Evolutionary conservation across 78 protist species (phyloP).

Genomic region (Dictyostelium intermedium): DNA sequence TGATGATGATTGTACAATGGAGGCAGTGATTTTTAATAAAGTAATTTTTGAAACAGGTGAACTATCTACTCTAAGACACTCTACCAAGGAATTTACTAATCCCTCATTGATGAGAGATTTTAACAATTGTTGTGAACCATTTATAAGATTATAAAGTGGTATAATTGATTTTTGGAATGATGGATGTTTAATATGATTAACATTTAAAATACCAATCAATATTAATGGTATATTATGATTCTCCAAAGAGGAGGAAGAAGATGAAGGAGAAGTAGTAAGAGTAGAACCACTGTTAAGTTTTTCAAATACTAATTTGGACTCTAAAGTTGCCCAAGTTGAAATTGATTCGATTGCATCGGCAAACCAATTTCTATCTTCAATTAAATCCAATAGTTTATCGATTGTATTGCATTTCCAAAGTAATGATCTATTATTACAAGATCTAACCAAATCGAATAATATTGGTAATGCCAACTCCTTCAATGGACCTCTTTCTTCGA

Average conservation of each 20-base stretch:
- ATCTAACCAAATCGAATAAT: slow-evolving; percentile 54
- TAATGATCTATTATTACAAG: not conserved
- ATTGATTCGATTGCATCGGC: slow-evolving; percentile 76
- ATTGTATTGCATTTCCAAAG: slow-evolving; percentile 60
- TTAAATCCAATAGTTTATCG: slow-evolving; percentile 8
- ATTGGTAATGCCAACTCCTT: slow-evolving; percentile 75
- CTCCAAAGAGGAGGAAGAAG: not conserved
- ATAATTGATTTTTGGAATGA: slow-evolving; percentile 66
- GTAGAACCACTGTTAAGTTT: not conserved
- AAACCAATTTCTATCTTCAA: slow-evolving; percentile 61
- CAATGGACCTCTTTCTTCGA: slow-evolving; percentile 53
- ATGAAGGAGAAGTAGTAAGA: not conserved
- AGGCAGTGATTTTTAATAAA: slow-evolving; percentile 40
- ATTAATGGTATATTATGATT: not conserved
- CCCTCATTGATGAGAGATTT: slow-evolving; percentile 49
- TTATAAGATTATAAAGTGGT: slow-evolving; percentile 29
- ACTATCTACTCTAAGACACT: slow-evolving; percentile 33
- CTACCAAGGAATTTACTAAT: not conserved
- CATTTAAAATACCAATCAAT: slow-evolving; percentile 1
- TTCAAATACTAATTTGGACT: slow-evolving; percentile 19
- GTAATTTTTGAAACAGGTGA: slow-evolving; percentile 69
- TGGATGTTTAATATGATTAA: slow-evolving; percentile 62
- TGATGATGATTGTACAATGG: not conserved
- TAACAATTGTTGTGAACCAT: slow-evolving; percentile 8
- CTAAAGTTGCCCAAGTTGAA: slow-evolving; percentile 63